phyloP scores from a whole-genome alignment of 1,284 basidiomycete species.

The Inonotus hispidus region DNA sequence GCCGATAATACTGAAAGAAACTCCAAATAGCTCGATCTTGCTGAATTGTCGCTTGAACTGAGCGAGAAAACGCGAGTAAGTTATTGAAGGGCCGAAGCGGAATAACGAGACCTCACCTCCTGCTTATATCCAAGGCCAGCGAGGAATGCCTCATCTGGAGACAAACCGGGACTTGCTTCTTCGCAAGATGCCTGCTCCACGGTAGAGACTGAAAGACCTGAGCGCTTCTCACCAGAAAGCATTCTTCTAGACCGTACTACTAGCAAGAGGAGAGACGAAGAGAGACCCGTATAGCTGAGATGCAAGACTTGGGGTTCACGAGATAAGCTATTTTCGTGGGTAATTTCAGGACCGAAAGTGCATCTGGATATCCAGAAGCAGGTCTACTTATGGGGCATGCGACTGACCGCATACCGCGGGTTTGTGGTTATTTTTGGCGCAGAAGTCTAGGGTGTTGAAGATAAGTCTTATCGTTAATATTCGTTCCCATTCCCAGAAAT shows the following conservation, averaged over 20 bases:
- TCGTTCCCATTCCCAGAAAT: too few relatives aligned
- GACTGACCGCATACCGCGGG: not conserved
- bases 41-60: conserved; percentile 14
- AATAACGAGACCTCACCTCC: conserved; percentile 29
- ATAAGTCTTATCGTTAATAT: not conserved
- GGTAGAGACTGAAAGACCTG: not conserved
- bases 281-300: too few relatives aligned
- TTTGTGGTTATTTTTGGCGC: not conserved
- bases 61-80: not conserved
- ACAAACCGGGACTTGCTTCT: not conserved
- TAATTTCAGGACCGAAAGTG: not conserved
- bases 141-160: conserved; percentile 30
- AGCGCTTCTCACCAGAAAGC: not conserved
- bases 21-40: conserved; percentile 28
- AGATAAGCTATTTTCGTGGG: not conserved
- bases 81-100: conserved; percentile 22
- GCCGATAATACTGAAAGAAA: conserved; percentile 36
- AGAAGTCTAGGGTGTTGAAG: not conserved
- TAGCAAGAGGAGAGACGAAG: not conserved
- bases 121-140: conserved; percentile 38
- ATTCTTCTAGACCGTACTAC: not conserved
- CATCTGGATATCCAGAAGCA: not conserved
- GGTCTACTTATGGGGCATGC: not conserved
- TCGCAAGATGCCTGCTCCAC: not conserved
- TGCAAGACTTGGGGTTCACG: not conserved